A percentile compares a stretch with the other conserved stretches of the same genome.
These are phyloP conservation scores for Cladosporium sp. DNA, from an alignment of 2,329 filamentous ascomycete genomes.

Conservation along the genomic window DNA sequence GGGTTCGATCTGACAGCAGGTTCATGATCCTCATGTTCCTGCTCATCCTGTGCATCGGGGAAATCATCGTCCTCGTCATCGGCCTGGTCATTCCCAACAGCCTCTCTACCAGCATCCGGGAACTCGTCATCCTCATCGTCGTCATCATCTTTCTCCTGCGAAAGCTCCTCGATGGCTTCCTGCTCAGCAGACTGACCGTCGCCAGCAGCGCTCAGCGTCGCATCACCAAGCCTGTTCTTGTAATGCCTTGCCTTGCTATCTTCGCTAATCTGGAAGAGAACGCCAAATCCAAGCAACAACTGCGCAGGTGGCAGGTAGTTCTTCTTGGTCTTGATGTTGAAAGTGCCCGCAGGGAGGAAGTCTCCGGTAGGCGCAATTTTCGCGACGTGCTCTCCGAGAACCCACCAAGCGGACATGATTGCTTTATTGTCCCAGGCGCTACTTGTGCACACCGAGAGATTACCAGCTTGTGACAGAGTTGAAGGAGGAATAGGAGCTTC, in stretches of 20 bases:
- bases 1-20: constrained; percentile 5
- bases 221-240: constrained; percentile 62
- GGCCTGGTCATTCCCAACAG: constrained; percentile 17
- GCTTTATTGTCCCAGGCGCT: constrained; percentile 95
- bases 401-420: constrained; percentile 95
- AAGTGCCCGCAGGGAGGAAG: constrained; percentile 71
- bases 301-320: constrained; percentile 87
- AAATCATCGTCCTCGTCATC: constrained; percentile 20
- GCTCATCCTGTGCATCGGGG: constrained; percentile 20
- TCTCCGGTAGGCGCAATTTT: constrained; percentile 79
- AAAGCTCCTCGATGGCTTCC: constrained; percentile 26
- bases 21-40: constrained; percentile 23
- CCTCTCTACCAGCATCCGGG: constrained; percentile 35
- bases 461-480: constrained; percentile 85
- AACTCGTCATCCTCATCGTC: constrained; percentile 40
- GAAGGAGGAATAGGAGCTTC: constrained; percentile 87
- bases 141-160: constrained; percentile 32
- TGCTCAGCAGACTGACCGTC: constrained; percentile 25
- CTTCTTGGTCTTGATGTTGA: constrained; percentile 80
- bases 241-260: constrained; percentile 77
- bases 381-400: constrained; percentile 80
- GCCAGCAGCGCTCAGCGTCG: background rate
- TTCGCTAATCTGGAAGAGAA: constrained; percentile 84
- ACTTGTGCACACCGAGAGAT: constrained; percentile 77
- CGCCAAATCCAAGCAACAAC: constrained; percentile 78